phyloP scores from a whole-genome alignment of 768 basidiomycete genomes.

The Leccinum obscurum region DNA sequence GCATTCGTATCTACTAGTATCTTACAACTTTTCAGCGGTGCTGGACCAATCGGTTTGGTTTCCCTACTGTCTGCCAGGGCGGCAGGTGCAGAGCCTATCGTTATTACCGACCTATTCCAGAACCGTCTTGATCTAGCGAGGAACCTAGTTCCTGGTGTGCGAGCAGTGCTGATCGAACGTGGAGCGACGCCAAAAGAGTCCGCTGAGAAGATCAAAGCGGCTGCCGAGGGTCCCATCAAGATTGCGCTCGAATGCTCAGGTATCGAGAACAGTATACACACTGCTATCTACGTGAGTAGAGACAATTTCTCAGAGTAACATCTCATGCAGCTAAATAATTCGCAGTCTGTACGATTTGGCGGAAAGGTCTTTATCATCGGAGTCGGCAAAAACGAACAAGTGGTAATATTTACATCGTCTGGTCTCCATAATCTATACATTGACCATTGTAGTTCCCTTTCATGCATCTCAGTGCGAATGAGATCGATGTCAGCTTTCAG shows the following conservation, averaged over 20 bases:
- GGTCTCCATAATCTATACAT: background rate
- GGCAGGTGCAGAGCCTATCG: constrained; percentile 67
- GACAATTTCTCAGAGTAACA: background rate
- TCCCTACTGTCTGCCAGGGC: constrained; percentile 63
- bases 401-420: constrained; percentile 35
- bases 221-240: constrained; percentile 49
- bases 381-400: constrained; percentile 63
- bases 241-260: constrained; percentile 66
- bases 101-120: constrained; percentile 68
- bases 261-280: constrained; percentile 59
- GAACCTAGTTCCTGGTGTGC: constrained; percentile 57
- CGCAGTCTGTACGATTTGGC: constrained; percentile 61
- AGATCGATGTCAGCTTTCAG: constrained; percentile 68
- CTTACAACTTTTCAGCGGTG: constrained; percentile 45
- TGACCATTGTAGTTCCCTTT: constrained; percentile 54
- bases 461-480: constrained; percentile 71
- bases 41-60: constrained; percentile 66
- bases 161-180: constrained; percentile 55
- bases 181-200: constrained; percentile 47
- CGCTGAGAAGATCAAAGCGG: constrained; percentile 52
- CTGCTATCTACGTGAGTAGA: constrained; percentile 52
- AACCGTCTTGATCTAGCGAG: constrained; percentile 67
- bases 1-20: background rate
- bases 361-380: constrained; percentile 72
- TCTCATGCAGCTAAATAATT: constrained; percentile 1